Conservation (phyloP, 441 rosid species). For the Eutrema salsugineum region DNA sequence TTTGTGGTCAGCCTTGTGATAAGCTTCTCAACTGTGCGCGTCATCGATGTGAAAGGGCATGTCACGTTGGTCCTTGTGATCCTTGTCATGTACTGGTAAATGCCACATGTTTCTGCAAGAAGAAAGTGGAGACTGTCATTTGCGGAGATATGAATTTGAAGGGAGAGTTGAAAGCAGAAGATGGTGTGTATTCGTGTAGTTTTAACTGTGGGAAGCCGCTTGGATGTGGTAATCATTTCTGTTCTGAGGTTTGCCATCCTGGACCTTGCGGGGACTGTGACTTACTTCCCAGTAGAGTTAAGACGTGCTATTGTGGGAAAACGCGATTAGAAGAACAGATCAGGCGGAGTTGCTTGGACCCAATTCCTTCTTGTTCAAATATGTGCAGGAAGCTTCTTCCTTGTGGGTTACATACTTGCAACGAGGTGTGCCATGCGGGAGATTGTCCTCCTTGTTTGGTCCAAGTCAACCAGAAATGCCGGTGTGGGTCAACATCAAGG, state of each 20-base stretch:
- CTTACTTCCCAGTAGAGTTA: constrained; percentile 65
- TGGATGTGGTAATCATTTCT: constrained; percentile 72
- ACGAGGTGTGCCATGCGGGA: constrained; percentile 78
- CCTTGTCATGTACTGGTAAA: constrained; percentile 64
- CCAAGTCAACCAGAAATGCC: constrained; percentile 74
- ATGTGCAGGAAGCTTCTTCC: constrained; percentile 72
- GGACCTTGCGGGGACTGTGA: constrained; percentile 83
- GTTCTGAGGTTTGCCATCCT: constrained; percentile 76
- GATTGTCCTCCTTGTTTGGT: constrained; percentile 72
- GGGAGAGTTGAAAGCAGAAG: constrained; percentile 71
- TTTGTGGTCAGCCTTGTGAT: constrained; percentile 82
- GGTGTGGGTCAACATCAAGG: constrained; percentile 77
- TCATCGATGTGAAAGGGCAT: constrained; percentile 63
- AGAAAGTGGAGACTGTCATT: constrained; percentile 61
- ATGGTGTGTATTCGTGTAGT: constrained; percentile 79
- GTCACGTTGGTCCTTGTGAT: constrained; percentile 90
- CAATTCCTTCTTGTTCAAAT: constrained; percentile 73
- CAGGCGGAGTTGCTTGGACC: constrained; percentile 82
- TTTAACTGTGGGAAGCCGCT: constrained; percentile 62
- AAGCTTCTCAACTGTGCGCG: constrained; percentile 82
- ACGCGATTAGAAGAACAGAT: constrained; percentile 58
- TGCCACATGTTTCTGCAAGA: constrained; percentile 92
- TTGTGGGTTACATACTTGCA: constrained; percentile 71
- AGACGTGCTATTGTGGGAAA: constrained; percentile 87
- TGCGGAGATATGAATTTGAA: constrained; percentile 85